Evolutionary conservation across 352 stramenopile species (phyloP).

Genomic region (Aphanomyces stellatus): DNA sequence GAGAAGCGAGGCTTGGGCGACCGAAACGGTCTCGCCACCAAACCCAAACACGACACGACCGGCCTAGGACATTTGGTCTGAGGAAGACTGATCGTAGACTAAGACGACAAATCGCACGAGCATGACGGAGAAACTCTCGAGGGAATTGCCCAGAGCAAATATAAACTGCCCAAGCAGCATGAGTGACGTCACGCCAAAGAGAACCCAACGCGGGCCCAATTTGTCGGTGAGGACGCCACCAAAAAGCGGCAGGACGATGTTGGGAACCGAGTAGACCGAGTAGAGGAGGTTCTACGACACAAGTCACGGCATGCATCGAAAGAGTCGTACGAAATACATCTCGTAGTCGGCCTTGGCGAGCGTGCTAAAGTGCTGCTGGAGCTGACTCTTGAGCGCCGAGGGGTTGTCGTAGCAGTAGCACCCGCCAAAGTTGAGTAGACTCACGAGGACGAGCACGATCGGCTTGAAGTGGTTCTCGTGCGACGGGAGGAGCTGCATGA

Average conservation of each 20-base stretch:
- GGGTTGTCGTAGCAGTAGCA: conserved; percentile 34
- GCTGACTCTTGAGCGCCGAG: conserved; percentile 22
- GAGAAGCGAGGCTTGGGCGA: conserved; percentile 40
- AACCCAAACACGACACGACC: conserved; percentile 53
- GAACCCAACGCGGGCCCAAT: conserved; percentile 27
- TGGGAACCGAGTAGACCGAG: conserved; percentile 55
- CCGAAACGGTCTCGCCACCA: conserved; percentile 48
- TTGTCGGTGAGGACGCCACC: conserved; percentile 42
- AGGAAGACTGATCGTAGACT: conserved; percentile 7
- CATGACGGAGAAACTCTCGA: conserved; percentile 18
- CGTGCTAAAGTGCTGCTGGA: conserved; percentile 21
- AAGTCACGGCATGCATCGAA: background rate
- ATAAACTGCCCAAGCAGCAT: conserved; percentile 34
- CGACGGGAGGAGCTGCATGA: too few species aligned
- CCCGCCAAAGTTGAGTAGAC: conserved; percentile 23
- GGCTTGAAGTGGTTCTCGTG: background rate
- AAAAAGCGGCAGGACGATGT: conserved; percentile 56
- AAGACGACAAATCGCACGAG: conserved; percentile 6
- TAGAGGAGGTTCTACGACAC: conserved; percentile 50
- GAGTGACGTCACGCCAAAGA: conserved; percentile 20
- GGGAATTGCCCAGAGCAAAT: conserved; percentile 30
- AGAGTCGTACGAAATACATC: conserved; percentile 5
- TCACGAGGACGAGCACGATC: conserved; percentile 22
- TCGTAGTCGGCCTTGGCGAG: conserved; percentile 19
- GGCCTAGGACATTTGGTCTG: conserved; percentile 30